phyloP scores from a whole-genome alignment of 1,139 yeast genomes.

The Yamadazyma dushanensis region DNA sequence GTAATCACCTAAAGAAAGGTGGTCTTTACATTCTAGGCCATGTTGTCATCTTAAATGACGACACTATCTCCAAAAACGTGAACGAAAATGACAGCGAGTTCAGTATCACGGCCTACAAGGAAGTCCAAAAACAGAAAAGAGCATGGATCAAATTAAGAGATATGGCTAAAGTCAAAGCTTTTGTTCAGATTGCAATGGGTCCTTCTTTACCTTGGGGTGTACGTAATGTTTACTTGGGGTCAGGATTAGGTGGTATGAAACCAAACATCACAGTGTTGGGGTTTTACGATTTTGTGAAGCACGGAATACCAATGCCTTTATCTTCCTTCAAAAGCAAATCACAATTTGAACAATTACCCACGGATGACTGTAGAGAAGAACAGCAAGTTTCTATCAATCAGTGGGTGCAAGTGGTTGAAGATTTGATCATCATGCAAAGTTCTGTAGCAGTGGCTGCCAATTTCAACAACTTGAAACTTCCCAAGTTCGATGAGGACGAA shows the following conservation, averaged over 20 bases:
- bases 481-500: constrained; percentile 29
- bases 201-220: constrained; percentile 96
- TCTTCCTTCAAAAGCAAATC: constrained; percentile 19
- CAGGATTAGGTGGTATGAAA: constrained; percentile 96
- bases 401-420: constrained; percentile 94
- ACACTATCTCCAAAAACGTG: constrained; percentile 18
- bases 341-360: constrained; percentile 53
- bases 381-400: constrained; percentile 67
- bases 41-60: constrained; percentile 67
- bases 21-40: constrained; percentile 92
- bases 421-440: constrained; percentile 85
- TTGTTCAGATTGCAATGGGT: constrained; percentile 88
- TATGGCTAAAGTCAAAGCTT: constrained; percentile 76
- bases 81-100: constrained; percentile 24
- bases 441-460: constrained; percentile 94
- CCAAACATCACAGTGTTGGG: constrained; percentile 94
- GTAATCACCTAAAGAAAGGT: constrained; percentile 92
- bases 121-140: constrained; percentile 65
- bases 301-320: constrained; percentile 27
- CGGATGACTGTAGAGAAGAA: constrained; percentile 77
- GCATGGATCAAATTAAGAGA: constrained; percentile 89
- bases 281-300: constrained; percentile 64
- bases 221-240: constrained; percentile 83
- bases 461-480: constrained; percentile 61
- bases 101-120: constrained; percentile 48